Evolutionary conservation across 208 protist genomes (phyloP).

Genomic region (Leptomonas pyrrhocoris): DNA sequence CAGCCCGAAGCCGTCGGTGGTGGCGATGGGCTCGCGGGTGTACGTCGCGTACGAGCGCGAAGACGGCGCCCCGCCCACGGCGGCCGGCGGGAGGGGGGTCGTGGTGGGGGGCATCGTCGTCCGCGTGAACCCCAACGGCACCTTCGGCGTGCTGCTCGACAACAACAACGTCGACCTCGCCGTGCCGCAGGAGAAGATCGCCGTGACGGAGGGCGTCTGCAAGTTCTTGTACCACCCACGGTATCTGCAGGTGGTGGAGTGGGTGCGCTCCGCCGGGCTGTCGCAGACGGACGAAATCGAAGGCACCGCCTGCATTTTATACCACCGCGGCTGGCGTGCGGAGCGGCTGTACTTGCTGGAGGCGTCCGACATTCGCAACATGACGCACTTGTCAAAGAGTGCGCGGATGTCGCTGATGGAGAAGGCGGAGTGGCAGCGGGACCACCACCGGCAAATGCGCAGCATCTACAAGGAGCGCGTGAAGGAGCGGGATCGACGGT

Average conservation of each 20-base stretch:
- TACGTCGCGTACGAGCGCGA: constrained; percentile 58
- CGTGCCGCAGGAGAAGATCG: constrained; percentile 79
- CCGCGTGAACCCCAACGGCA: constrained; percentile 80
- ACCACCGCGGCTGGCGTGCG: constrained; percentile 80
- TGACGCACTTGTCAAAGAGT: constrained; percentile 77
- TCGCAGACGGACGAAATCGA: constrained; percentile 46
- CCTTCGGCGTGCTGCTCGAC: constrained; percentile 81
- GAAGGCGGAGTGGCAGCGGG: constrained; percentile 90
- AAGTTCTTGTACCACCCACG: constrained; percentile 50
- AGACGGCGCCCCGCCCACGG: constrained; percentile 6
- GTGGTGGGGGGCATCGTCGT: constrained; percentile 78
- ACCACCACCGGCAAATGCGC: constrained; percentile 83
- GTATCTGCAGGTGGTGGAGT: constrained; percentile 77
- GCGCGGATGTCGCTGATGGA: constrained; percentile 85
- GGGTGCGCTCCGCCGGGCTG: constrained; percentile 78
- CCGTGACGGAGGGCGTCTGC: constrained; percentile 58
- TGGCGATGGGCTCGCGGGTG: constrained; percentile 52
- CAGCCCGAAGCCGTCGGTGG: constrained; percentile 17
- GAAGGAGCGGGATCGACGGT: constrained; percentile 84
- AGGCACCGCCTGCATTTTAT: constrained; percentile 81
- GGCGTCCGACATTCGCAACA: constrained; percentile 63
- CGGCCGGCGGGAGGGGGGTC: constrained; percentile 12
- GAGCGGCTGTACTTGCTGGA: constrained; percentile 85
- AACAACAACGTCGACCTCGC: constrained; percentile 82
- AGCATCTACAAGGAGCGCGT: constrained; percentile 84